Evolutionary conservation across 805 yeast genomes (phyloP).

Genomic region (Komagataella phaffii): DNA sequence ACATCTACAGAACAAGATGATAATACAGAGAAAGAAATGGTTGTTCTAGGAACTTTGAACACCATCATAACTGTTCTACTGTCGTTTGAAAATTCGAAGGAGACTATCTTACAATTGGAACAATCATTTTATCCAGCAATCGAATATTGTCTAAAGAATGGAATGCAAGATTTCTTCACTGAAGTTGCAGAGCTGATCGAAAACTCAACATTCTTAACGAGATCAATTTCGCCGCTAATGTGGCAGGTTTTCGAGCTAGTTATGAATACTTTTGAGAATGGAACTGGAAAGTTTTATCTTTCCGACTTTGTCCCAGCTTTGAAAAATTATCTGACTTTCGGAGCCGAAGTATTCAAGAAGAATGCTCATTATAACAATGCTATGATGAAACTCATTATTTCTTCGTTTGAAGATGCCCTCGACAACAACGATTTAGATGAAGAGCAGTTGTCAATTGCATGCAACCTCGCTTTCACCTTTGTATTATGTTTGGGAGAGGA

Average conservation of each 20-base stretch:
- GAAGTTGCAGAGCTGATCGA: constrained; percentile 78
- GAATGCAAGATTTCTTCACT: constrained; percentile 66
- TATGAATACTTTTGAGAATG: constrained; percentile 19
- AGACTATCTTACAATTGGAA: constrained; percentile 55
- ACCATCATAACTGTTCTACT: constrained; percentile 81
- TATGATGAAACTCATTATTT: constrained; percentile 31
- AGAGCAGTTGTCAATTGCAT: constrained; percentile 42
- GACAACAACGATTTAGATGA: constrained; percentile 15
- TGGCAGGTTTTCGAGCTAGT: constrained; percentile 60
- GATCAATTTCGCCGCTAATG: constrained; percentile 51
- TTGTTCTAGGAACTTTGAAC: constrained; percentile 76
- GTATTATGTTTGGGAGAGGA: constrained; percentile 41
- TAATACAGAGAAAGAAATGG: constrained; percentile 62
- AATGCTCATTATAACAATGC: constrained; percentile 34
- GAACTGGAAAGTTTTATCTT: constrained; percentile 48
- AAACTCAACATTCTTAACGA: constrained; percentile 51
- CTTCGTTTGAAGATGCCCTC: constrained; percentile 17
- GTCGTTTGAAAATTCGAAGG: constrained; percentile 73
- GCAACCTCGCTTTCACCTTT: constrained; percentile 53
- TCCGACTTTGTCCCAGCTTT: constrained; percentile 69
- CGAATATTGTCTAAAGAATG: constrained; percentile 47
- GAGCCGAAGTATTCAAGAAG: constrained; percentile 30
- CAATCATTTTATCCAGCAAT: constrained; percentile 65
- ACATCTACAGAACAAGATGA: constrained; percentile 37
- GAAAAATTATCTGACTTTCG: constrained; percentile 57